Evolutionary conservation across 345 rosid genomes (phyloP).

Genomic region (Gossypium mustelinum): DNA sequence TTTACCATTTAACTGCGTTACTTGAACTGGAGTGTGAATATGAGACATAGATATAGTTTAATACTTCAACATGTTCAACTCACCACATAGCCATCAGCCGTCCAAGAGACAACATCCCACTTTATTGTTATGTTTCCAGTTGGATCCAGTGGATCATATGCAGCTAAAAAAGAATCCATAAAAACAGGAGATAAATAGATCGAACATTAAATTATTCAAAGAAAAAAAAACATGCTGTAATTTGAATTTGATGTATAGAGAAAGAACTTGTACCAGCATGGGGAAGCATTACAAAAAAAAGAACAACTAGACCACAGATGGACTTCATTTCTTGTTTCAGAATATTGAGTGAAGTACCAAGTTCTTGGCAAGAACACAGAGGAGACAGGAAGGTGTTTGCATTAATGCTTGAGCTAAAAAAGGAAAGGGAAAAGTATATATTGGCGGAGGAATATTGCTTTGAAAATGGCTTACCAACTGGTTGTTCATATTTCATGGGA

Average conservation of each 20-base stretch:
- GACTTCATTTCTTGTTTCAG: conserved; percentile 20
- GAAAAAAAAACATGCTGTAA: conserved; percentile 7
- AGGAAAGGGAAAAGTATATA: background rate
- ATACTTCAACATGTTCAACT: conserved; percentile 10
- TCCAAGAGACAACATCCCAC: conserved; percentile 80
- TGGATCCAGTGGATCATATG: conserved; percentile 78
- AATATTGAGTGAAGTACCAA: background rate
- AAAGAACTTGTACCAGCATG: conserved; percentile 32
- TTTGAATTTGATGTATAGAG: conserved; percentile 3
- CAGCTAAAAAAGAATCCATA: conserved; percentile 29
- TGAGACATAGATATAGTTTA: background rate
- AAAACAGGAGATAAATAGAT: background rate
- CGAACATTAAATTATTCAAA: background rate
- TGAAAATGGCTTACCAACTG: conserved; percentile 43
- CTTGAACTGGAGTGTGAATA: too few species aligned
- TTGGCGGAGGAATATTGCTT: conserved; percentile 14
- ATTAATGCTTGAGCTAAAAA: conserved; percentile 18
- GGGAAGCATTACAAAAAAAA: conserved; percentile 27
- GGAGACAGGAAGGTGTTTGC: conserved; percentile 1
- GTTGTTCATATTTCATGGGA: conserved; percentile 28
- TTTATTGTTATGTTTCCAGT: conserved; percentile 73
- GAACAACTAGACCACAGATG: conserved; percentile 21
- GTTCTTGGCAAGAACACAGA: conserved; percentile 16
- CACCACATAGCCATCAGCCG: conserved; percentile 75
- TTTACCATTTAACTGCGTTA: background rate